Evolutionary conservation across 1,284 basidiomycete genomes (phyloP).

Genomic region (Ganoderma meredithae): DNA sequence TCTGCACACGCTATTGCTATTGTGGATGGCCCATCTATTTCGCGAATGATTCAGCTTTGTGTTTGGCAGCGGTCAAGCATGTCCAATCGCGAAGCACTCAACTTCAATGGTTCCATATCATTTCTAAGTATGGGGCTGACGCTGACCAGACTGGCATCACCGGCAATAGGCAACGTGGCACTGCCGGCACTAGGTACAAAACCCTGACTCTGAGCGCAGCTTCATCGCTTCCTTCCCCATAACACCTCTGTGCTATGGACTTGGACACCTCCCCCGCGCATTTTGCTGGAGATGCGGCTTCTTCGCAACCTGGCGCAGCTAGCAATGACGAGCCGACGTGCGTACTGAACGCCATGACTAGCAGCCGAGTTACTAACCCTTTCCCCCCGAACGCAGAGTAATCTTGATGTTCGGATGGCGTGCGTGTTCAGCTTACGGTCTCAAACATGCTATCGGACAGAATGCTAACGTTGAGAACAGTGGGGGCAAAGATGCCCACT

Average conservation of each 20-base stretch:
- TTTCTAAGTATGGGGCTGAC: not conserved
- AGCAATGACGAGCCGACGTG: conserved; percentile 14
- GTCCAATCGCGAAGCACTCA: not conserved
- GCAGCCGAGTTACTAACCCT: not conserved
- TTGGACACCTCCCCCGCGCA: conserved; percentile 3
- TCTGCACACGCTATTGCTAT: no score
- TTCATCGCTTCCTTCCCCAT: not conserved
- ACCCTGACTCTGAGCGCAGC: not conserved
- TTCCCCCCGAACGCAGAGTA: conserved; percentile 2
- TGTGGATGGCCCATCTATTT: no score
- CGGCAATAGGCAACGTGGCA: not conserved
- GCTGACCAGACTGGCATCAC: not conserved
- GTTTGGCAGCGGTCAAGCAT: no score
- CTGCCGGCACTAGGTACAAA: not conserved
- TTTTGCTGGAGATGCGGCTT: not conserved
- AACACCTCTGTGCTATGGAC: not conserved
- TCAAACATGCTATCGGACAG: not conserved
- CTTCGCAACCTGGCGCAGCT: not conserved
- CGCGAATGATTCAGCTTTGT: no score
- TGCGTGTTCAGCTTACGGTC: not conserved
- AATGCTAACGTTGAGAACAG: not conserved
- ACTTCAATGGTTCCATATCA: no score
- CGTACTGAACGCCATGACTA: not conserved
- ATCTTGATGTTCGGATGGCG: conserved; percentile 26
- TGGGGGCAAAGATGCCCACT: conserved; percentile 21